A percentile compares a stretch with the other conserved stretches of the same genome.
phyloP scores from a whole-genome alignment of 352 stramenopile genomes.

The Phytopythium aichiense region DNA sequence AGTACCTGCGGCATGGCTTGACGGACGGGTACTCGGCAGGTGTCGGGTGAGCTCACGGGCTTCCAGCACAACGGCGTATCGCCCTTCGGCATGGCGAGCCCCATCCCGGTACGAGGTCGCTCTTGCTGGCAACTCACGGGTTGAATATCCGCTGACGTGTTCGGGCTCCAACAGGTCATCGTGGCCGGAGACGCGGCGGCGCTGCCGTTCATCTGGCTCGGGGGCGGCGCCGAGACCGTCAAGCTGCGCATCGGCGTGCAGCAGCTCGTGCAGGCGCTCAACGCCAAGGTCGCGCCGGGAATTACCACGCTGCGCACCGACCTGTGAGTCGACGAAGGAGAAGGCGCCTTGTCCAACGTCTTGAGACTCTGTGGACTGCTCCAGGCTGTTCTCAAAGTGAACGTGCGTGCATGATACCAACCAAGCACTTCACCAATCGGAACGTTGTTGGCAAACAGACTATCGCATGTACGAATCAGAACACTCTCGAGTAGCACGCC shows the following conservation, averaged over 20 bases:
- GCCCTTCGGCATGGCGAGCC: constrained; percentile 71
- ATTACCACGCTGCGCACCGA: constrained; percentile 55
- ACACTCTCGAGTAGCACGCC: too few species aligned
- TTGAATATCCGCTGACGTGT: too few species aligned
- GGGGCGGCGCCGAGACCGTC: constrained; percentile 65
- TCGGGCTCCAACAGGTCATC: constrained; percentile 43
- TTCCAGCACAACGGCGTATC: constrained; percentile 86
- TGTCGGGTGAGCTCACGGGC: constrained; percentile 70
- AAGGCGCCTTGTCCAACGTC: too few species aligned
- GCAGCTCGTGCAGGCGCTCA: constrained; percentile 52
- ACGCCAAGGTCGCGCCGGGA: constrained; percentile 45
- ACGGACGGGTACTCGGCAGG: constrained; percentile 13
- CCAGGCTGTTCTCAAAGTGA: background rate
- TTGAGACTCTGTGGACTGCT: too few species aligned
- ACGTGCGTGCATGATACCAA: too few species aligned
- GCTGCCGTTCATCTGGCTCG: constrained; percentile 76
- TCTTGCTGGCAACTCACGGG: background rate
- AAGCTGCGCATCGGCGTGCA: constrained; percentile 75
- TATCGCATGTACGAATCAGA: too few species aligned
- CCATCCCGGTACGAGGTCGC: constrained; percentile 40
- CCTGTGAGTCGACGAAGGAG: constrained; percentile 6
- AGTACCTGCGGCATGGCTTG: too few species aligned
- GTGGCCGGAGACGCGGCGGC: constrained; percentile 51
- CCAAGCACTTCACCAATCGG: too few species aligned
- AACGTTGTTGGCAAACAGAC: too few species aligned